Evolutionary conservation across 768 basidiomycete genomes (phyloP), one percentile per base, ranked within the genome.

Genomic region (Nidularia sp.): DNA sequence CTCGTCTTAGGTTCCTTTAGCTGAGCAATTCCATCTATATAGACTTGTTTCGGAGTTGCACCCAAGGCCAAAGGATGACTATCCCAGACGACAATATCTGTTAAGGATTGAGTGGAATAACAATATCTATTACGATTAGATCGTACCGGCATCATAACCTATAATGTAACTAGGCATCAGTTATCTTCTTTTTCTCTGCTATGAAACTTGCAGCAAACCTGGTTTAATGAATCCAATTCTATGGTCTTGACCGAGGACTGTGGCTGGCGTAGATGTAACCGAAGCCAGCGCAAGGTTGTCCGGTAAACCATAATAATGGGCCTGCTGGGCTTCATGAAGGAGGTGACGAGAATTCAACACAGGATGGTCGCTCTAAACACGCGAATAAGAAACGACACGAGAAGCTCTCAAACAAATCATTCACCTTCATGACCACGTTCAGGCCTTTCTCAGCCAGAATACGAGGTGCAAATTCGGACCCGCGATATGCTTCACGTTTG

Each of bases 21-120:
- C 59, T 95, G 92, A 0, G 86, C 62, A 53, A 93, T 86, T 2
- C 92, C 93, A 57, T 95, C 92, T 54, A 93, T 90, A 68, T 78
- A 91, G 6, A 90, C 88, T 70, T 93, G 90, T 47, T 77, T 74
- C 3, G 90, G 90, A 0, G 89, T 84, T 18, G 90, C 88, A 18
- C 88, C 88, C 8, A 93, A 72, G 1, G 81, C 72, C 12, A 94
- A 75, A 1, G 91, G 91, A 66, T 91, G 89, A 35, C 79, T 82
- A 58, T 88, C 86, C 85, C 86, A 88, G 2, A 90, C 60, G 10
- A 91, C 84, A 47, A 90, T 44, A 64, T 92, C 86, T 72, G 25
- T 13, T 18, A 29, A 12, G 25, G 18, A 54, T 22, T 42, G 31
- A 47, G 9, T 50, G 25, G 8, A 6, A 34, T 25, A 39, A 2